Base-by-base conservation (phyloP, 163 green algal species). In the Scenedesmus sp. region DNA sequence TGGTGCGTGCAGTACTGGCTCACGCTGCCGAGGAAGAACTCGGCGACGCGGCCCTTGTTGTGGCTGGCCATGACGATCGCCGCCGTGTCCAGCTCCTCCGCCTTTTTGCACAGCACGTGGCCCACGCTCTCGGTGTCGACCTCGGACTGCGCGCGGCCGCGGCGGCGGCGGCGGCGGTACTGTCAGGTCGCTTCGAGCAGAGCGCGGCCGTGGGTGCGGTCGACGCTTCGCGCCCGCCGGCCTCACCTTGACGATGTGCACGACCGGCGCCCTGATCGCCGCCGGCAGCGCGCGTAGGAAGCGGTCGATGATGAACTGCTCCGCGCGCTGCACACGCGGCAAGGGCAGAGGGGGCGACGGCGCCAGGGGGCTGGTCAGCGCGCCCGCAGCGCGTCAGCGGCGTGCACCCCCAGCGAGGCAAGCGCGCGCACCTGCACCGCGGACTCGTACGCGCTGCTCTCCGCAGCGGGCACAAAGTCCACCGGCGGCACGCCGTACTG, bases 1-100 rank as follows among this genome's bases (percentile, higher is more conserved):
- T 93, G 87, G 70, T 92, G 84, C 51, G 86, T 81, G 63, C 78
- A 88, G 67, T 86, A 93, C 45, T 85, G 84, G 26, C 84, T 91
- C 29, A 92, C 73, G 24, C 50, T 84, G 63, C 90, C 91, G 6
- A 95, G 74, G 62, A 95, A 91, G 42, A 95, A 89, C 48, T 91
- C 81, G n/a, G 87, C 78, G n/a, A 94, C 53, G 42, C 60, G 64
- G n/a, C 71, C 85, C 63, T 87, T 87, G 39, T 63, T 83, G 36
- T 91, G 85, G 17, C 64, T 75, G 22, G 91, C 84, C 74, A 95
- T 86, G 7, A 94, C 82, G 2, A 93, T 72, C 2, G 86, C 71
- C 1, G 63, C 70, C 26, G 83, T 90, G 24, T 86, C 66, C 66
- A 95, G 76, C 60, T 91, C 84, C 2, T 91, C 83, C 18, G 86